A percentile compares a stretch with the other conserved stretches of the same genome.
Conservation (phyloP, 495 filamentous ascomycete species). For the Aspergillus heteromorphus region DNA sequence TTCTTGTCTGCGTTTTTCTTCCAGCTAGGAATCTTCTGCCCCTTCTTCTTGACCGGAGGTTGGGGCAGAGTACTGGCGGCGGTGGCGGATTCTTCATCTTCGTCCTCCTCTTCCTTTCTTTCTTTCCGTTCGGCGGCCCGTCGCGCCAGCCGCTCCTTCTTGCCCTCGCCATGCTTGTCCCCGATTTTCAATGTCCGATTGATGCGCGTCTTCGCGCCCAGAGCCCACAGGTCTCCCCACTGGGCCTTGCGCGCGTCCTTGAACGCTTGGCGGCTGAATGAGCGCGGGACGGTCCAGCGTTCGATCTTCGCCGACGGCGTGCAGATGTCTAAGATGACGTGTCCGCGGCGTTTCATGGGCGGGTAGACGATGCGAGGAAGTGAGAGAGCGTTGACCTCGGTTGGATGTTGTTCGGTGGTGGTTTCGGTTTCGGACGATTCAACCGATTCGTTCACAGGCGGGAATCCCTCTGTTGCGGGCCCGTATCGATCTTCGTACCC, state of each 20-base stretch:
- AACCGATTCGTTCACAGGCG: not conserved
- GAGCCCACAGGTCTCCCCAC: conserved; percentile 95
- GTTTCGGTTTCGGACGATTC: conserved; percentile 1
- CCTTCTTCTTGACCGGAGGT: conserved; percentile 30
- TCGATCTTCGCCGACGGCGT: conserved; percentile 83
- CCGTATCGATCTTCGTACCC: conserved; percentile 38
- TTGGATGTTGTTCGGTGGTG: not conserved
- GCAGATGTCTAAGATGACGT: conserved; percentile 86
- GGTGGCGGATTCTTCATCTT: conserved; percentile 8
- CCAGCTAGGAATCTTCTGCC: conserved; percentile 41
- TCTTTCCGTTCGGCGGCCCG: conserved; percentile 30
- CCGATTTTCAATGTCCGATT: conserved; percentile 57
- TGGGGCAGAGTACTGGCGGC: conserved; percentile 33
- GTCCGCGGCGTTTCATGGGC: conserved; percentile 79
- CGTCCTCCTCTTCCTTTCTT: conserved; percentile 26
- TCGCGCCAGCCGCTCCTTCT: conserved; percentile 39
- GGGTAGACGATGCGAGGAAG: conserved; percentile 74
- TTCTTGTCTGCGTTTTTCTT: conserved; percentile 43
- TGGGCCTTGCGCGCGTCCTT: conserved; percentile 82
- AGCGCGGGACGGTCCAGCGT: conserved; percentile 85
- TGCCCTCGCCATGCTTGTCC: conserved; percentile 51
- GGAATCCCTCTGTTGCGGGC: conserved; percentile 1
- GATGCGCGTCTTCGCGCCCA: conserved; percentile 84
- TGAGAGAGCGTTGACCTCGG: conserved; percentile 51
- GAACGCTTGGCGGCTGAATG: conserved; percentile 73